phyloP scores from a whole-genome alignment of 805 yeast genomes.

The Pichia insulana region DNA sequence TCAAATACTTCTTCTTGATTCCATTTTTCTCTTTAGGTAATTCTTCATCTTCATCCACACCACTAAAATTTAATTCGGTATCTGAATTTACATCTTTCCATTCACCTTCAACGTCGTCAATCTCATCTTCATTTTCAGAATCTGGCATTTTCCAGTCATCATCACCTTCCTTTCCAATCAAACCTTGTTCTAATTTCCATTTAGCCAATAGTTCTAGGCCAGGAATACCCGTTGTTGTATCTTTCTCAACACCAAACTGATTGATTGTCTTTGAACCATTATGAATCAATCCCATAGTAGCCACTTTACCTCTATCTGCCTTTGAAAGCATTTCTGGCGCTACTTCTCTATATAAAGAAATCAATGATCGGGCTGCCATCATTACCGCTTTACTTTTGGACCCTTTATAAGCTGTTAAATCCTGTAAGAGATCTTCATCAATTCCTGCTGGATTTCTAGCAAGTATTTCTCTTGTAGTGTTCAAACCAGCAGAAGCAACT shows the following conservation, averaged over 20 bases:
- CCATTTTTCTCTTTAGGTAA: constrained; percentile 27
- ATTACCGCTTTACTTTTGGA: constrained; percentile 90
- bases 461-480: constrained; percentile 87
- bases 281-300: constrained; percentile 70
- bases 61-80: constrained; percentile 54
- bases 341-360: constrained; percentile 81
- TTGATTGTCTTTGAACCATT: constrained; percentile 43
- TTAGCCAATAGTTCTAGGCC: constrained; percentile 85
- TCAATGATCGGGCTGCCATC: constrained; percentile 87
- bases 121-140: constrained; percentile 37
- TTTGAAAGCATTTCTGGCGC: constrained; percentile 92
- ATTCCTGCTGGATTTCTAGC: constrained; percentile 93
- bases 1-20: constrained; percentile 28
- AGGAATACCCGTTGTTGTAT: constrained; percentile 63
- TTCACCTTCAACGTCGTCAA: constrained; percentile 72
- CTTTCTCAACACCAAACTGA: constrained; percentile 67
- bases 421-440: constrained; percentile 80
- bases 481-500: constrained; percentile 96
- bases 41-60: constrained; percentile 35
- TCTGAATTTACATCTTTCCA: constrained; percentile 78
- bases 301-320: constrained; percentile 90
- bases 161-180: constrained; percentile 43
- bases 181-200: constrained; percentile 64
- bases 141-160: constrained; percentile 61
- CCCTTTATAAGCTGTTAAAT: constrained; percentile 81